Base-by-base conservation (phyloP, 371 early-diverging fungal species). In the Choanephora cucurbitarum region DNA sequence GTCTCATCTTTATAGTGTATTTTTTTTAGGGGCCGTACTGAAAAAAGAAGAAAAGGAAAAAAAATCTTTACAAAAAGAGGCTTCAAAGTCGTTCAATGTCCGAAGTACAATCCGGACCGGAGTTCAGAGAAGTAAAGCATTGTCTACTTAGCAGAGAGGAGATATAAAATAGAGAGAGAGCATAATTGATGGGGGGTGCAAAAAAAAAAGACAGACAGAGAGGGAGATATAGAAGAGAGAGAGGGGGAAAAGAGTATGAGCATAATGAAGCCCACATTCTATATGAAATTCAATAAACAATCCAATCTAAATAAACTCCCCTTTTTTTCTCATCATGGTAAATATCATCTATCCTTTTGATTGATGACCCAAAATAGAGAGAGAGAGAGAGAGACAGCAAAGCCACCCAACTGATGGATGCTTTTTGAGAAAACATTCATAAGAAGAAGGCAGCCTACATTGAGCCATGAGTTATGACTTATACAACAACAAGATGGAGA, bases 1-100 rank as follows among this genome's bases (percentile, higher is more conserved):
- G 98, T 67, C 91, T 82, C 95, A 85, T 80, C 57, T 24, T 48
- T 17, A 2, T 11, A 52, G 34, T 46, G 23, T 45, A 21, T 19
- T 44, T 41, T 11, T n/a, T 11, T 49, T 21, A 28, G 28, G 28
- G 28, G 28, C 28, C 28, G 49, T 18, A 37, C 6, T 34, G 37
- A 51, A 42, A 15, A 49, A 19, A 37, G 51, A 55, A 61, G 40
- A 51, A 54, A 39, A 39, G 51, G 55, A 58, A 54, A 58, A 52
- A 46, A 46, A 42, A 33, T 40, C 52, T 58, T 18, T 44, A 50
- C 40, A 54, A 54, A 60, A 49, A 40, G 51, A 60, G 55, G 61
- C 55, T 55, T 55, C 40, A 15, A 9, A 5, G 11, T 7, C 6
- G 10, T 56, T 52, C 2, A 24, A 24, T 14, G 5, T 1, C 52